Evolutionary conservation across 208 protist species (phyloP), one percentile per base, ranked within the genome.

Genomic region (Angomonas deanei): DNA sequence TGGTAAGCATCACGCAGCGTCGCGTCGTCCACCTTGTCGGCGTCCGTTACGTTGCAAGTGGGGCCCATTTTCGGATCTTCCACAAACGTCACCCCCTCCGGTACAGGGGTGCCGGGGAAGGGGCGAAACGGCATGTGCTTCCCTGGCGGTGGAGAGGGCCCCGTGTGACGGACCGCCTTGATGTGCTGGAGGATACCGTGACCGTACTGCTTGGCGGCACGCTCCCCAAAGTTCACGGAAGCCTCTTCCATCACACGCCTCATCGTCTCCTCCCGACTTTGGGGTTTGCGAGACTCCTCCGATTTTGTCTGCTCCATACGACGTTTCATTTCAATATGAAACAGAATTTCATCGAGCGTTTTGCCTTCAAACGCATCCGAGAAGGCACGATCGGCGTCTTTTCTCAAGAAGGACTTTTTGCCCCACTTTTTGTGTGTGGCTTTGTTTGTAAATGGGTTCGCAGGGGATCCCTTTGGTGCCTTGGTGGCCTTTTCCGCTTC

Each of bases 311-410:
- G 56, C 39, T 46, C 49, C 52, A 49, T 54, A 4, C 82, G 84
- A 24, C 74, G 62, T 19, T 78, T 76, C 6, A 79, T 80, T 27
- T 75, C 84, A 6, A 74, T 75, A 62, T 91, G 70, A 57, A 95
- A 95, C 15, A 95, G 56, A 49, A 95, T 74, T 52, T 95, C 72
- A 55, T 95, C 83, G 8, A 95, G 62, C 24, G 83, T 77, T 72
- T 86, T 84, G 4, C 88, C 88, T 24, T 92, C 80, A 64, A 95
- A 95, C 27, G 80, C 88, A 33, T 83, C 82, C 28, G 79, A 70
- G 58, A 95, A 95, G 61, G 76, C 74, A 48, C 88, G 85, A 49
- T 95, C 84, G 23, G 88, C 88, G 63, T 95, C 88, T 8, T 82
- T 80, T 15, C 85, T 76, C 5, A 92, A 78, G 70, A 90, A 95